Conservation (phyloP, 345 rosid species). For the Rubroshorea leprosula region DNA sequence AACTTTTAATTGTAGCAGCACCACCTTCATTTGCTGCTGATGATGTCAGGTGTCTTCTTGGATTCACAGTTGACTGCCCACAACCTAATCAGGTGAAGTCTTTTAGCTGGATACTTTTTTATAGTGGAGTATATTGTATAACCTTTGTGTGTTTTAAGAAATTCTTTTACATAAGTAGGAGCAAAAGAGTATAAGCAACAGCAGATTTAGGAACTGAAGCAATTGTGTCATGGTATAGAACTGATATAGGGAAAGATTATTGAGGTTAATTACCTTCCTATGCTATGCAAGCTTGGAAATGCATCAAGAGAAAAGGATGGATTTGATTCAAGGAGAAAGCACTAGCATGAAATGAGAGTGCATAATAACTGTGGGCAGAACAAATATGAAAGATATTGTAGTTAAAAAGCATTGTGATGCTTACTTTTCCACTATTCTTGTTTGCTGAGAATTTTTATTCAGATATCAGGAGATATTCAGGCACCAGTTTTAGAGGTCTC, state of each 20-base stretch:
- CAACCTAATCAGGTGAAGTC: slow-evolving; percentile 86
- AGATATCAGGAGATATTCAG: not conserved
- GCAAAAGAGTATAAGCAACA: too few relatives aligned
- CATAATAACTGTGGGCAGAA: too few relatives aligned
- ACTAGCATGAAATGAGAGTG: too few relatives aligned
- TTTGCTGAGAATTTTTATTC: not conserved
- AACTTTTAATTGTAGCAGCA: slow-evolving; percentile 91
- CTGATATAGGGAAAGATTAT: too few relatives aligned
- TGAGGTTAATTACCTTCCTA: too few relatives aligned
- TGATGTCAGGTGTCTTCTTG: slow-evolving; percentile 80
- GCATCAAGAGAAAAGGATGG: too few relatives aligned
- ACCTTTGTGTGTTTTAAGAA: not conserved
- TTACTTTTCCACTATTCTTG: not conserved
- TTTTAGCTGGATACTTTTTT: not conserved
- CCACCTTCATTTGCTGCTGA: slow-evolving; percentile 68
- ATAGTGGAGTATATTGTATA: not conserved
- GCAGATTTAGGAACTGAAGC: too few relatives aligned
- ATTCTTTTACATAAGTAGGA: too few relatives aligned
- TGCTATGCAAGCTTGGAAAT: too few relatives aligned
- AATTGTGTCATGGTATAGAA: too few relatives aligned
- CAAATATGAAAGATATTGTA: too few relatives aligned
- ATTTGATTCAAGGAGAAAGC: too few relatives aligned
- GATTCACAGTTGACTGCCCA: slow-evolving; percentile 93
- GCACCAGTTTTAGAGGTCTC: not conserved
- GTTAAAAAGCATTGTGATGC: not conserved